phyloP scores from a whole-genome alignment of 1,284 basidiomycete genomes.

The Volvariella volvacea region DNA sequence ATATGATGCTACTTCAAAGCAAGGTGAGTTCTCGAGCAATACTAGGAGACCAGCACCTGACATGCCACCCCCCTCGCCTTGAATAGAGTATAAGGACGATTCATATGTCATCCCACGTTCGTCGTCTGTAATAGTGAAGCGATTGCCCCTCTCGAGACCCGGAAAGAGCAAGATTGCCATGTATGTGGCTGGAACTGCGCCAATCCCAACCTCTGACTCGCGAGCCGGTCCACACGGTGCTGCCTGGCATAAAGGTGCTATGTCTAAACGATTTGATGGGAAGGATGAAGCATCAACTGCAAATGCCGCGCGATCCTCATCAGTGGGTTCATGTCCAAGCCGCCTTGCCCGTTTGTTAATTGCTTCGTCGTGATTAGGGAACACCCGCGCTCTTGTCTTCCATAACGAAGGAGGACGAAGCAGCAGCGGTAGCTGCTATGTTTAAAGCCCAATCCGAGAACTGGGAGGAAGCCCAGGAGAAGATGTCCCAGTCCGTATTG shows the following conservation, averaged over 20 bases:
- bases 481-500: conserved; percentile 91
- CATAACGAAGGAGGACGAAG: conserved; percentile 66
- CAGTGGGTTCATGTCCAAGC: conserved; percentile 16
- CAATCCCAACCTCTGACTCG: conserved; percentile 41
- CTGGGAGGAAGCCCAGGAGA: conserved; percentile 95
- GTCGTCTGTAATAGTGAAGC: conserved; percentile 89
- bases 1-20: conserved; percentile 78
- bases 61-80: not conserved
- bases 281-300: conserved; percentile 52
- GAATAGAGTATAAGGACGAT: conserved; percentile 95
- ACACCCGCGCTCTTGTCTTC: conserved; percentile 30
- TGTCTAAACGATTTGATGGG: conserved; percentile 89
- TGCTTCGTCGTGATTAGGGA: conserved; percentile 22
- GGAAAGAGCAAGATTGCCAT: conserved; percentile 91
- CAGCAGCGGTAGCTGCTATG: conserved; percentile 91
- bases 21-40: conserved; percentile 60
- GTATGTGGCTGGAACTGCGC: conserved; percentile 60
- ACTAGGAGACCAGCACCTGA: not conserved
- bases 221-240: conserved; percentile 27
- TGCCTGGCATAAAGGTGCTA: conserved; percentile 60
- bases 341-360: conserved; percentile 9
- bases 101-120: conserved; percentile 88
- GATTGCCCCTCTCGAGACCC: conserved; percentile 77
- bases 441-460: conserved; percentile 86
- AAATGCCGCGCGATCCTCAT: conserved; percentile 20